Evolutionary conservation across 23 red algal species (phyloP).

Genomic region (Gracilariopsis chorda): DNA sequence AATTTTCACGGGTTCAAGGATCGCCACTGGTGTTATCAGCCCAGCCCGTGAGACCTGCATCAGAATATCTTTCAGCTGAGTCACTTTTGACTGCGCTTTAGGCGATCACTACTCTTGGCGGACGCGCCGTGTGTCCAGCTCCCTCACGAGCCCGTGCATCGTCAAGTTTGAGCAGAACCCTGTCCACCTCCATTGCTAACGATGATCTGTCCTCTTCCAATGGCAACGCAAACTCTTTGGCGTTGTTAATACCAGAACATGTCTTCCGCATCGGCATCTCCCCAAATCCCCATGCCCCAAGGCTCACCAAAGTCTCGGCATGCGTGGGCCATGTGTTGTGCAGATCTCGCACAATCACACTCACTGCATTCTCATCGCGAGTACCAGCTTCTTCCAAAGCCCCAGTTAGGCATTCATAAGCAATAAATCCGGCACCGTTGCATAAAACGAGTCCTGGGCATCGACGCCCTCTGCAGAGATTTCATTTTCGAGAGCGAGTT

Average conservation of each 20-base stretch:
- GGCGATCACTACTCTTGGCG: slow-evolving; percentile 64
- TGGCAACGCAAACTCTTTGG: slow-evolving; percentile 32
- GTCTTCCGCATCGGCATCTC: neutral
- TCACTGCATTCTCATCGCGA: neutral
- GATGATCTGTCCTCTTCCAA: slow-evolving; percentile 34
- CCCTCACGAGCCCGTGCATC: slow-evolving; percentile 23
- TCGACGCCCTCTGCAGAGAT: neutral
- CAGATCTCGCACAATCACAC: neutral
- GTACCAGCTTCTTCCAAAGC: neutral
- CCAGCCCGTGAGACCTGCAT: slow-evolving; percentile 80
- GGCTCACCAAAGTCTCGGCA: slow-evolving; percentile 13
- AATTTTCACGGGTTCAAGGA: slow-evolving; percentile 54
- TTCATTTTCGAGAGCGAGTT: slow-evolving; percentile 27
- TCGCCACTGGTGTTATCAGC: slow-evolving; percentile 80
- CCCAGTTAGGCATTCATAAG: slow-evolving; percentile 60
- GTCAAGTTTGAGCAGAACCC: slow-evolving; percentile 67
- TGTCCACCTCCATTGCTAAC: slow-evolving; percentile 57
- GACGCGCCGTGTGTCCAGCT: slow-evolving; percentile 56
- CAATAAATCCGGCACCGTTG: slow-evolving; percentile 69
- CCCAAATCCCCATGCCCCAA: slow-evolving; percentile 62
- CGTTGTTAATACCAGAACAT: slow-evolving; percentile 11
- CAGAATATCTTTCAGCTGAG: slow-evolving; percentile 43
- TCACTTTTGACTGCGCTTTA: slow-evolving; percentile 44
- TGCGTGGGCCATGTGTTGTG: slow-evolving; percentile 19
- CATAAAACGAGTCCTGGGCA: slow-evolving; percentile 20